These are phyloP conservation scores for Colletotrichum navitas DNA, from an alignment of 2,329 filamentous ascomycete species.

Conservation along the genomic window DNA sequence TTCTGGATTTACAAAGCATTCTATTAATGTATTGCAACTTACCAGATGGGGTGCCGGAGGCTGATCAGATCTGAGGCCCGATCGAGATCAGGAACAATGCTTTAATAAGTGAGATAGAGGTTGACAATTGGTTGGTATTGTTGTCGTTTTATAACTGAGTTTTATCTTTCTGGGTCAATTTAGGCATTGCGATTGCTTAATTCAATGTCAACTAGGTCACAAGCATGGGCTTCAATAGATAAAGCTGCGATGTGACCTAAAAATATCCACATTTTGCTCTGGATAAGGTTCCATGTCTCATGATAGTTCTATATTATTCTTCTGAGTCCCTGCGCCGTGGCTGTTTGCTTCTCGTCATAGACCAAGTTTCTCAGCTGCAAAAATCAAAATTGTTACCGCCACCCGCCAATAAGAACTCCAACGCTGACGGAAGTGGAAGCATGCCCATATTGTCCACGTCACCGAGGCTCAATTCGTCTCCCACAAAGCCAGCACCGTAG, in stretches of 20 bases:
- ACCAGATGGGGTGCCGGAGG: too few species aligned
- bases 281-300: too few species aligned
- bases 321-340: not conserved
- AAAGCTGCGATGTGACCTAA: too few species aligned
- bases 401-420: constrained; percentile 51
- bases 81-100: not conserved
- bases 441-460: constrained; percentile 42
- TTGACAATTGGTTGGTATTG: not conserved
- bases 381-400: constrained; percentile 41
- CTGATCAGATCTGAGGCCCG: not conserved
- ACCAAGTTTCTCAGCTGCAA: not conserved
- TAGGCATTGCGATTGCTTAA: not conserved
- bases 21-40: too few species aligned
- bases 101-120: not conserved
- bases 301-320: not conserved
- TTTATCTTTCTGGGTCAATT: not conserved
- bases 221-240: too few species aligned
- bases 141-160: accelerated
- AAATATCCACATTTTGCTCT: too few species aligned
- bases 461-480: constrained; percentile 32
- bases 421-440: constrained; percentile 48
- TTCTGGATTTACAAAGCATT: too few species aligned
- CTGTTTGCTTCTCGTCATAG: not conserved
- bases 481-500: constrained; percentile 14
- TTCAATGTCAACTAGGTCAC: too few species aligned